Percentiles rank a stretch among this genome's conserved stretches.
phyloP scores from a whole-genome alignment of 2,329 filamentous ascomycete species.

The Claviceps citrina region DNA sequence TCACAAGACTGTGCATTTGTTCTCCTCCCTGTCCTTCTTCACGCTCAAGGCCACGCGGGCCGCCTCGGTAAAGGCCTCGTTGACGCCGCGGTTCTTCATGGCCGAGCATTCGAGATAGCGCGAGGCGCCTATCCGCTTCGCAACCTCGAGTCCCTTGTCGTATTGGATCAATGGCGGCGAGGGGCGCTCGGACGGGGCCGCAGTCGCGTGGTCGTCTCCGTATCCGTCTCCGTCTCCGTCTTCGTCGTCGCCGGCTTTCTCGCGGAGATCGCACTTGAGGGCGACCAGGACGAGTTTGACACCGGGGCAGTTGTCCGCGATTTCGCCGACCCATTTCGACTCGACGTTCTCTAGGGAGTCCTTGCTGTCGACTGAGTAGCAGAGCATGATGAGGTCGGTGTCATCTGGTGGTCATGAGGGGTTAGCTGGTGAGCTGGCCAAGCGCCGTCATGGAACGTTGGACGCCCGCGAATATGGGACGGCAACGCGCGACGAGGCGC shows the following conservation, averaged over 20 bases:
- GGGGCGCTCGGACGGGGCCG: conserved; percentile 26
- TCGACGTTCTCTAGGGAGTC: conserved; percentile 97
- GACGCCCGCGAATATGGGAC: no score
- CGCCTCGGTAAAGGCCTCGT: conserved; percentile 96
- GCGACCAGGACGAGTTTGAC: conserved; percentile 92
- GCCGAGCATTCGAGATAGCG: conserved; percentile 97
- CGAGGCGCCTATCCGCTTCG: conserved; percentile 77
- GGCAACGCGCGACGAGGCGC: no score
- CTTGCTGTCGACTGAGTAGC: conserved; percentile 91
- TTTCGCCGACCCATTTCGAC: conserved; percentile 96
- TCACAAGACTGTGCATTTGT: conserved; percentile 47
- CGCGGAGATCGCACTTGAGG: conserved; percentile 89
- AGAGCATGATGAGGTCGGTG: conserved; percentile 96
- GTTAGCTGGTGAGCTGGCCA: conserved; percentile 5
- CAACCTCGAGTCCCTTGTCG: conserved; percentile 79
- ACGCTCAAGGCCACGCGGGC: conserved; percentile 78
- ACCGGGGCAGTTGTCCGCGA: conserved; percentile 90
- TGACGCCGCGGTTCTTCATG: conserved; percentile 94
- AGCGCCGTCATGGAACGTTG: no score
- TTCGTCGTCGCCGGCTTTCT: conserved; percentile 58
- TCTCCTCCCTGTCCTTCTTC: conserved; percentile 47
- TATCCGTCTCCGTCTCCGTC: conserved; percentile 56
- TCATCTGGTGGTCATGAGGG: conserved; percentile 37
- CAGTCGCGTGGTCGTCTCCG: conserved; percentile 29
- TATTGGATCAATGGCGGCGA: conserved; percentile 71